A percentile compares a stretch with the other conserved stretches of the same genome.
Evolutionary conservation across 345 rosid species (phyloP).

Genomic region (Populus nigra): DNA sequence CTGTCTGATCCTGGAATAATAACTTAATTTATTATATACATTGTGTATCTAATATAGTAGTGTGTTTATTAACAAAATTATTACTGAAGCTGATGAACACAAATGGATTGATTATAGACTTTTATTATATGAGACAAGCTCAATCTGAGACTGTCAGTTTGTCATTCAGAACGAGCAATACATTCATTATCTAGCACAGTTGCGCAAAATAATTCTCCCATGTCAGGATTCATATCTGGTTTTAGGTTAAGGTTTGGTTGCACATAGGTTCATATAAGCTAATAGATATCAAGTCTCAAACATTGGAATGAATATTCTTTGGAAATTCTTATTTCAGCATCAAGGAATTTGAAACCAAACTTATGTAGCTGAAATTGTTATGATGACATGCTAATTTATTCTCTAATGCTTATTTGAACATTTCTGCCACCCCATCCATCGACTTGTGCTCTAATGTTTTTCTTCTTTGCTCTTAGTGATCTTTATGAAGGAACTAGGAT

Average conservation of each 20-base stretch:
- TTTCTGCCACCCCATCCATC: constrained; percentile 7
- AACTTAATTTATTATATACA: not conserved
- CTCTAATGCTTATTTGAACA: not conserved
- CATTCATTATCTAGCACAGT: not conserved
- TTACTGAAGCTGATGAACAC: too few species aligned
- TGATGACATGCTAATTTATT: not conserved
- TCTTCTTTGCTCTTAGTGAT: constrained; percentile 43
- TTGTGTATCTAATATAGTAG: not conserved
- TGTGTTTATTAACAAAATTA: not conserved
- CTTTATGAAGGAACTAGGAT: constrained; percentile 86
- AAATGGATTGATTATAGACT: not conserved
- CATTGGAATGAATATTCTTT: not conserved
- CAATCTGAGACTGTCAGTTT: not conserved
- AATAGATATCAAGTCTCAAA: not conserved
- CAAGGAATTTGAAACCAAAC: not conserved
- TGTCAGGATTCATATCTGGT: not conserved
- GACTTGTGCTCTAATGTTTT: constrained; percentile 18
- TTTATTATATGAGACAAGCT: not conserved
- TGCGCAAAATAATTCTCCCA: not conserved
- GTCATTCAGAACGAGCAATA: not conserved
- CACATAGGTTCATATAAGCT: not conserved
- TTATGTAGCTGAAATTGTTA: not conserved
- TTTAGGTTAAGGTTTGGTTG: not conserved
- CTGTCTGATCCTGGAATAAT: not conserved
- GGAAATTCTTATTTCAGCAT: not conserved